These are phyloP conservation scores for Plantago rigida DNA, from an alignment of 305 asterid genomes.

Conservation along the genomic window DNA sequence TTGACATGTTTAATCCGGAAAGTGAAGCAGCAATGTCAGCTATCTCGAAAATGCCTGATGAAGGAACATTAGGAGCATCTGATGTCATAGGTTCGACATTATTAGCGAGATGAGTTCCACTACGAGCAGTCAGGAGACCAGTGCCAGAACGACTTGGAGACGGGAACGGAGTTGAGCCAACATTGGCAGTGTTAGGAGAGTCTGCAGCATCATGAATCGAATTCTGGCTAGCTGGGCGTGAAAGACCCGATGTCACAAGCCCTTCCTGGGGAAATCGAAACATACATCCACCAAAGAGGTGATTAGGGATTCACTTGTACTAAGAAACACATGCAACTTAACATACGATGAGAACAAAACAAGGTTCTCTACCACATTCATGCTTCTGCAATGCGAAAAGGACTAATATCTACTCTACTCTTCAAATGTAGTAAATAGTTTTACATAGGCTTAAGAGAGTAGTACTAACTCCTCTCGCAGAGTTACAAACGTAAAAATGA, in stretches of 20 bases:
- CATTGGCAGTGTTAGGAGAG: conserved; percentile 28
- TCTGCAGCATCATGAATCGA: conserved; percentile 38
- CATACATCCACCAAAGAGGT: conserved; percentile 4
- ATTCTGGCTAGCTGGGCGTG: conserved; percentile 49
- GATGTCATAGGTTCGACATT: conserved; percentile 26
- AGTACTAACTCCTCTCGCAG: no score
- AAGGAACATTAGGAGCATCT: conserved; percentile 28
- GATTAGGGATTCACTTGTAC: neutral
- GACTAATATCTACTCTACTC: no score
- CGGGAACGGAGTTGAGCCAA: conserved; percentile 27
- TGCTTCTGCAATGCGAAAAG: no score
- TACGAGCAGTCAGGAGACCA: conserved; percentile 27
- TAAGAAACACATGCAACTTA: conserved; percentile 1
- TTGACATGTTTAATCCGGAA: conserved; percentile 40
- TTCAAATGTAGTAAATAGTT: no score
- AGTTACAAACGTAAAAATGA: no score
- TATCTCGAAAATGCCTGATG: conserved; percentile 45
- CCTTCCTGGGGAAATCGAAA: conserved; percentile 46
- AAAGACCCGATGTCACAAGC: conserved; percentile 32
- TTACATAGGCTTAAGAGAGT: no score
- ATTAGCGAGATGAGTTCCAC: conserved; percentile 29
- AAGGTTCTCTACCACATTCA: no score
- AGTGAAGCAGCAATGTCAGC: conserved; percentile 52
- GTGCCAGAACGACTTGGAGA: conserved; percentile 33
- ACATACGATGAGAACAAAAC: neutral